Evolutionary conservation across 208 protist species (phyloP).

Genomic region (Acanthamoeba culbertsoni): DNA sequence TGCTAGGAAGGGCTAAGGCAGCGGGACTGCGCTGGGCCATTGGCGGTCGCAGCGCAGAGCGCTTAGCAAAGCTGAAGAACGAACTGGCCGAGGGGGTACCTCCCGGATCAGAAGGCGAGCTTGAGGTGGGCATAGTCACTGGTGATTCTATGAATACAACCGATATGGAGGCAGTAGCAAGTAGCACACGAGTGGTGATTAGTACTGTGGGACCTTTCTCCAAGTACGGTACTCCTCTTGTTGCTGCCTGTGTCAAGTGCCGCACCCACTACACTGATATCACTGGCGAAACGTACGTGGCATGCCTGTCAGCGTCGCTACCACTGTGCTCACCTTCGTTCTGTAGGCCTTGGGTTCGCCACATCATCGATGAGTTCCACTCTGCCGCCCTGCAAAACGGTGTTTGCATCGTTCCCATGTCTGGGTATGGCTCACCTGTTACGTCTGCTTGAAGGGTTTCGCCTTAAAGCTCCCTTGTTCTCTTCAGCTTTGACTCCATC

Average conservation of each 20-base stretch:
- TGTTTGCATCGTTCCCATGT: constrained; percentile 74
- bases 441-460: not conserved
- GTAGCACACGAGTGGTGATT: not conserved
- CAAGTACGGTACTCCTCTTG: constrained; percentile 62
- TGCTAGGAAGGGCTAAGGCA: constrained; percentile 49
- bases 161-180: constrained; percentile 24
- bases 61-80: not conserved
- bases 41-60: constrained; percentile 65
- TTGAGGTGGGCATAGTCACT: not conserved
- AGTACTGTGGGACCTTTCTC: constrained; percentile 68
- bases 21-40: constrained; percentile 74
- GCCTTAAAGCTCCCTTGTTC: not conserved
- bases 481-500: constrained; percentile 69
- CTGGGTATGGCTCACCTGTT: not conserved
- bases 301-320: not conserved
- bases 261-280: constrained; percentile 78
- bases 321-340: not conserved
- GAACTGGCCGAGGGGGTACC: not conserved
- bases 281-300: constrained; percentile 69
- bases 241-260: constrained; percentile 64
- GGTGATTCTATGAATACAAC: not conserved
- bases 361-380: constrained; percentile 70
- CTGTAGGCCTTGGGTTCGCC: constrained; percentile 66
- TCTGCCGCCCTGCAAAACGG: constrained; percentile 34
- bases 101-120: not conserved